A percentile compares a stretch with the other conserved stretches of the same genome.
phyloP scores from a whole-genome alignment of 805 yeast species.

The Metschnikowia henanensis region DNA sequence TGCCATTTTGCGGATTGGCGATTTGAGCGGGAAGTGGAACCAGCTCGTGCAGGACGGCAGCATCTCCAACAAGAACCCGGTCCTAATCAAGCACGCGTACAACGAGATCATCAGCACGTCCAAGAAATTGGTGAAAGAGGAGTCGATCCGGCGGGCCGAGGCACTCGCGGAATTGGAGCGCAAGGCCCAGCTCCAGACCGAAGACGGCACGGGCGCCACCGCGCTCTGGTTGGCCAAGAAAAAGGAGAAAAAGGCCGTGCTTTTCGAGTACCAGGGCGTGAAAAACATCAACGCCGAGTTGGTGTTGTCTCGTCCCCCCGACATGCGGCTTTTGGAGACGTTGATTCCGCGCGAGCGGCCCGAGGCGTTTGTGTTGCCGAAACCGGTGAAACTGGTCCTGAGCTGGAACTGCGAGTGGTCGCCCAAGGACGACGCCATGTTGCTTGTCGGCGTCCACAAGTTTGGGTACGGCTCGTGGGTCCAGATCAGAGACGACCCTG shows the following conservation, averaged over 20 bases:
- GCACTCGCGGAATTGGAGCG: conserved; percentile 58
- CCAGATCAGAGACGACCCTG: conserved; percentile 93
- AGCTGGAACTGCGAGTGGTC: conserved; percentile 94
- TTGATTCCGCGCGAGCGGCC: conserved; percentile 56
- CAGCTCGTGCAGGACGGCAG: conserved; percentile 88
- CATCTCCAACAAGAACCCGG: conserved; percentile 80
- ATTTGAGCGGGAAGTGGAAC: conserved; percentile 74
- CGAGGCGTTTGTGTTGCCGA: conserved; percentile 56
- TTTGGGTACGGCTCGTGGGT: conserved; percentile 97
- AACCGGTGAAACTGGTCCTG: conserved; percentile 73
- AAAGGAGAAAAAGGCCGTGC: conserved; percentile 85
- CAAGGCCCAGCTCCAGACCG: conserved; percentile 54
- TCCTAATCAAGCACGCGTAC: conserved; percentile 70
- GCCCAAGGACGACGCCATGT: conserved; percentile 78
- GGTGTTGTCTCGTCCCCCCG: conserved; percentile 79
- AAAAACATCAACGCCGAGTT: conserved; percentile 90
- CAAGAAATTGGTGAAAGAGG: conserved; percentile 57
- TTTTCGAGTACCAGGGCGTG: conserved; percentile 86
- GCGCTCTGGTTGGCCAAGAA: conserved; percentile 61
- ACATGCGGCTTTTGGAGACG: conserved; percentile 64
- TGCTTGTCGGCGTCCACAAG: conserved; percentile 82
- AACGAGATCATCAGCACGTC: conserved; percentile 69
- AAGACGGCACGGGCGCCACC: conserved; percentile 40
- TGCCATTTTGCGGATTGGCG: conserved; percentile 80
- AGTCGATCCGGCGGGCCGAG: conserved; percentile 60